These are phyloP conservation scores for Gnomoniopsis smithogilvyi DNA, from an alignment of 2,329 filamentous ascomycete genomes.

Conservation along the genomic window DNA sequence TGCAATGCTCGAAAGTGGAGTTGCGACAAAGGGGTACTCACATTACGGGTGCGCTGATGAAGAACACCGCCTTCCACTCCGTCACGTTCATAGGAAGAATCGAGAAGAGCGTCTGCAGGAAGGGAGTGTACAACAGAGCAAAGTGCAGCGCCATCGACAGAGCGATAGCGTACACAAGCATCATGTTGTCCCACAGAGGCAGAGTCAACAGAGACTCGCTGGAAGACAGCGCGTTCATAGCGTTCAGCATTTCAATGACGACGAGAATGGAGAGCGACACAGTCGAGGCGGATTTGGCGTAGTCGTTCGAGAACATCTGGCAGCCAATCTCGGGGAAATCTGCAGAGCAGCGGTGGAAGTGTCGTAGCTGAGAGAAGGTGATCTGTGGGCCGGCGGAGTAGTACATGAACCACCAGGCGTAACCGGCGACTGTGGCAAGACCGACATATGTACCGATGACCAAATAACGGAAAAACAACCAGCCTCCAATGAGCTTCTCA, in stretches of 20 bases:
- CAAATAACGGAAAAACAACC: constrained; percentile 97
- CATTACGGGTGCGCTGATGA: constrained; percentile 90
- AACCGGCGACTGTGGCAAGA: constrained; percentile 89
- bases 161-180: constrained; percentile 90
- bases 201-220: constrained; percentile 92
- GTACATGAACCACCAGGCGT: constrained; percentile 99
- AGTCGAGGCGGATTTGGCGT: constrained; percentile 86
- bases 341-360: constrained; percentile 90
- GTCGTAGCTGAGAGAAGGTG: constrained; percentile 79
- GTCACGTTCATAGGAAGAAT: constrained; percentile 81
- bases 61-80: constrained; percentile 90
- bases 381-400: constrained; percentile 88
- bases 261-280: constrained; percentile 90
- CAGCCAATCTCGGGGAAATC: constrained; percentile 89
- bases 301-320: constrained; percentile 82
- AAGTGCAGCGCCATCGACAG: constrained; percentile 96
- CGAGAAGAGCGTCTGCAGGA: constrained; percentile 84
- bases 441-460: constrained; percentile 95
- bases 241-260: constrained; percentile 99
- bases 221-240: constrained; percentile 95
- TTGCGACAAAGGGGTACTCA: constrained; percentile 47
- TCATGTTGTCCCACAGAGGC: constrained; percentile 98
- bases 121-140: constrained; percentile 84
- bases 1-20: background rate
- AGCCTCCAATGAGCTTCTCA: constrained; percentile 87